Evolutionary conservation across 768 basidiomycete species (phyloP), one percentile per base, ranked within the genome.

Genomic region (Leccinum arenicola): DNA sequence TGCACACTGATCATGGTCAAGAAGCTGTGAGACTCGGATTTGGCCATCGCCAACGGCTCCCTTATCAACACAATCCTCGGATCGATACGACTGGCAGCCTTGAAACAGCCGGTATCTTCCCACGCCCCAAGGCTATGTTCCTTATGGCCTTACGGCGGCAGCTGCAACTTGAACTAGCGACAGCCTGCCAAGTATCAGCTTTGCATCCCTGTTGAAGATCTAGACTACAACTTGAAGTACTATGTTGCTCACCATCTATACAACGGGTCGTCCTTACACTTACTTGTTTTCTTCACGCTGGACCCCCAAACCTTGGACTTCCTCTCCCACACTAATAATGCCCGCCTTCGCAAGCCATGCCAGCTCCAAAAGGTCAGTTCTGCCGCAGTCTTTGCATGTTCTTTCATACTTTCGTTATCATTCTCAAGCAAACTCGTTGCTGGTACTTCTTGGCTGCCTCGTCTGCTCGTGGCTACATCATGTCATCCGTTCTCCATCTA

Each of bases 41-140:
- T 51, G 36, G 6, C 11, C 19, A 55, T 54, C n/a, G 55, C 33
- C 57, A 52, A 56, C 55, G 17, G 29, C 50, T n/a, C 17, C 62
- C 62, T 70, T 71, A 71, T 70, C 68, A 43, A 61, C 29, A 7
- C 21, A 33, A 60, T 45, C 15, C 48, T 66, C 68, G 69, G 69
- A 69, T 69, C 69, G 68, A 69, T 70, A 55, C 68, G 66, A 66
- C 14, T 17, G 11, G 5, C 43, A 23, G 23, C 19, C 47, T 25
- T 49, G 23, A 21, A 25, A 25, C 14, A 49, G 47, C 23, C 47
- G 53, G 38, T 2, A 56, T 25, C 0, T 15, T 61, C 59, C n/a
- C 66, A 67, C 51, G 2, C 23, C 4, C 38, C 5, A 19, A 45
- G 19, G 43, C 43, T 19, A 45, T 45, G 43, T 19, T 12, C 17